Base-by-base conservation (phyloP, 208 protist species). In the Trichomonas gallinae region DNA sequence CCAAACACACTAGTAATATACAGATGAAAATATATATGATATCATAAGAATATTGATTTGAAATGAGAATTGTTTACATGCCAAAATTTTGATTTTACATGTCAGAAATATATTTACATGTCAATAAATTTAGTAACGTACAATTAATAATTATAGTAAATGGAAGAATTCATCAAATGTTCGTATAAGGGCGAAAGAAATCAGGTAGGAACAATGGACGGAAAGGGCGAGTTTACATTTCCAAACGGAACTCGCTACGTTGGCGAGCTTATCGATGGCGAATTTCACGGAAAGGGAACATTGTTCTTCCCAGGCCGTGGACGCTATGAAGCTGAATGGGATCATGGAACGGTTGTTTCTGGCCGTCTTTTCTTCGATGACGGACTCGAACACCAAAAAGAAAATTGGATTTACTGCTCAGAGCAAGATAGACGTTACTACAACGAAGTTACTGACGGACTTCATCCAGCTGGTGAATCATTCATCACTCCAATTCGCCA, bases 321-420 rank as follows among this genome's bases (percentile, higher is more conserved):
- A 0, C 44, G 87, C 4, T 93, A 93, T 51, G 44, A 93, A 93
- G 87, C 87, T 21, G 44, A 93, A 51, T 93, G 87, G 87, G 87
- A 93, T 51, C 87, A 93, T 38, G 87, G 87, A 51, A 93, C 11
- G 38, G 87, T 93, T 93, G 44, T 93, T 8, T 34, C 42, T 44
- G 87, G 87, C 40, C 40, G 31, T 23, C 17, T 93, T 9, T 93
- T 93, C n/a, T 93, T 93, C n/a, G 87, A 93, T 0, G 87, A 93
- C 51, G 87, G 87, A 34, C 44, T 93, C 15, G 87, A 93, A 51
- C n/a, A 93, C 21, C 17, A 48, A 38, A 42, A 93, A 36, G 44
- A 93, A 93, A 51, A 93, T 58, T 93, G 87, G 87, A 93, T 51
- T 34, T 93, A 93, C n/a, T 93, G 87, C n/a, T 93, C 87, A 17